Evolutionary conservation across 352 stramenopile species (phyloP).

Genomic region (Blastocystis sp.): DNA sequence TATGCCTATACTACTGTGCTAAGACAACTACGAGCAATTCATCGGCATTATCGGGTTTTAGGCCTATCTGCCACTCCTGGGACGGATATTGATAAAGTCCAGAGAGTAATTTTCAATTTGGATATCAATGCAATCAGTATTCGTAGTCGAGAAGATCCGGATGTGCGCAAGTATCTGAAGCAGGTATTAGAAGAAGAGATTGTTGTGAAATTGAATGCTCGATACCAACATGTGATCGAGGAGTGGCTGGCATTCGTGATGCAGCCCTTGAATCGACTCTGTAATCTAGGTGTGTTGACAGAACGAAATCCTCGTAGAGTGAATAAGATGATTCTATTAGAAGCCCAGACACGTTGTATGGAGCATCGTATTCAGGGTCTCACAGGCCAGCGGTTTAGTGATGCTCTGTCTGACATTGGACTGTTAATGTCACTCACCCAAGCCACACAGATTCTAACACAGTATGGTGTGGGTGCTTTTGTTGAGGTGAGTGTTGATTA

Average conservation of each 20-base stretch:
- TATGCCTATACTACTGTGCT: conserved; percentile 89
- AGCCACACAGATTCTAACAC: background rate
- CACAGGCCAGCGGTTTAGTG: background rate
- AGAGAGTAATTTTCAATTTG: conserved; percentile 87
- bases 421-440: conserved; percentile 5
- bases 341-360: background rate
- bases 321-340: conserved; percentile 44
- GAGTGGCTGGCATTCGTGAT: conserved; percentile 48
- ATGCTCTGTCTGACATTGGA: conserved; percentile 1
- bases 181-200: conserved; percentile 79
- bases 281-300: conserved; percentile 2
- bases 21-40: conserved; percentile 68
- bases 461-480: conserved; percentile 45
- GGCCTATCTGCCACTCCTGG: conserved; percentile 92
- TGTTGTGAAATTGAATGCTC: conserved; percentile 63
- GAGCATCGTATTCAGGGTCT: background rate
- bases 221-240: conserved; percentile 24
- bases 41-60: conserved; percentile 80
- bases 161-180: conserved; percentile 85
- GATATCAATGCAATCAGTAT: conserved; percentile 87
- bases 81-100: conserved; percentile 84
- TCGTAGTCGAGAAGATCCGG: conserved; percentile 82
- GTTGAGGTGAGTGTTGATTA: background rate
- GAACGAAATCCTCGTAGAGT: conserved; percentile 25
- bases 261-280: conserved; percentile 11